Percentiles rank a stretch among this genome's conserved stretches.
Conservation (phyloP, 2,329 filamentous ascomycete genomes). For the Geosmithia putterillii region DNA sequence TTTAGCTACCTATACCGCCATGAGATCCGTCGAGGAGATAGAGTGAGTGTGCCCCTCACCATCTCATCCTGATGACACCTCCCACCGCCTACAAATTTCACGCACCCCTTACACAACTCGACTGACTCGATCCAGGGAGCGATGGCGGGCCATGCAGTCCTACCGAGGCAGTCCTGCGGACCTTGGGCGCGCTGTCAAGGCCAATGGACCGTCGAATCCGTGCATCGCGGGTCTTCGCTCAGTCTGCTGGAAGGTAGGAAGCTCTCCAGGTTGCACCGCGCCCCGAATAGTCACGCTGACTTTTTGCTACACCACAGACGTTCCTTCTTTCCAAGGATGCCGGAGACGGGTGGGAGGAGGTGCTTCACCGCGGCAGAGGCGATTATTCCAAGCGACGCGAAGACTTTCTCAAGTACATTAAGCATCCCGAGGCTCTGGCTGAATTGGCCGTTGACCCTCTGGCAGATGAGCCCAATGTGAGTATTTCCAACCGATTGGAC, state of each 20-base stretch:
- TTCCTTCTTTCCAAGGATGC: conserved; percentile 69
- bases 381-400: conserved; percentile 62
- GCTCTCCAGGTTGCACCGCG: background rate
- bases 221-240: conserved; percentile 68
- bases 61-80: too few species aligned
- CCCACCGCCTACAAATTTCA: background rate
- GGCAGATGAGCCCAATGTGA: conserved; percentile 59
- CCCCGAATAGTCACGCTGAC: background rate
- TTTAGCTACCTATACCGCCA: conserved; percentile 5
- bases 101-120: background rate
- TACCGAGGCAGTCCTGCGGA: conserved; percentile 45
- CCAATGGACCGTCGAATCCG: conserved; percentile 45
- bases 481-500: conserved; percentile 5
- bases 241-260: conserved; percentile 74
- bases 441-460: conserved; percentile 67
- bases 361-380: conserved; percentile 54
- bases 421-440: conserved; percentile 68
- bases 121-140: conserved; percentile 31
- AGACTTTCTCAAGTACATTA: conserved; percentile 70
- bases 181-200: conserved; percentile 51
- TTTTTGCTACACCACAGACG: conserved; percentile 32
- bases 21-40: conserved; percentile 25
- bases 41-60: conserved; percentile 16
- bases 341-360: conserved; percentile 54
- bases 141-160: conserved; percentile 55